Base-by-base conservation (phyloP, 2,329 filamentous ascomycete species). In the Clarireedia hainanense region DNA sequence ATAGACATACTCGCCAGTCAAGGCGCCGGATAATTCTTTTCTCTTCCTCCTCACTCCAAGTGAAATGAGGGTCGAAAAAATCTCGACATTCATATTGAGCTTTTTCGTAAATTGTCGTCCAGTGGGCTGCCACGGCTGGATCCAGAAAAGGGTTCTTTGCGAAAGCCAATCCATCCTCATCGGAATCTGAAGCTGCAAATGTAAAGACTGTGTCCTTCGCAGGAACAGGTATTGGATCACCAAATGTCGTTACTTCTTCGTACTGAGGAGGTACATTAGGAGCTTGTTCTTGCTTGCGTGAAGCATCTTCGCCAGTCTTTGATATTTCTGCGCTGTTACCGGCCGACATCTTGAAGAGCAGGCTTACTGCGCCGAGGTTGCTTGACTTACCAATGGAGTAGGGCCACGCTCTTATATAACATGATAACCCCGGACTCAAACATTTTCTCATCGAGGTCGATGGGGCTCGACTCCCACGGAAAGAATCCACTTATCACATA, bases 1-100 rank as follows among this genome's bases (percentile, higher is more conserved):
- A 64, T 6, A 61, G 42, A 56, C 61, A 63, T 30, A 65, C 62
- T 30, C 56, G 51, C 60, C 59, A 51, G 50, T 65, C 63, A 10
- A 66, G 45, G 14, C 56, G 50, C n/a, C 64, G 57, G 30, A 67
- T 57, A 5, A 67, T 36, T 30, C 57, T 61, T 43, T 56, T 61
- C 49, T 67, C 64, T 48, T 67, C 65, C 12, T 61, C 58, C 30
- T 62, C 58, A 0, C 60, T 63, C 65, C 65, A 67, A 9, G 57
- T 63, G 5, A 61, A 43, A 14, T 52, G 47, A 2, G 64, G 57
- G 39, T 67, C 64, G 45, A 67, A 67, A 10, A 50, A 55, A 43
- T 60, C 47, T 20, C 64, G 60, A 42, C 62, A 65, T 57, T 67
- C 64, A 53, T 67, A 67, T 26, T 60, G 46, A 4, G 64, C 56